Conservation (phyloP, 306 rosid genomes). For the Pterocarpus macrocarpus region DNA sequence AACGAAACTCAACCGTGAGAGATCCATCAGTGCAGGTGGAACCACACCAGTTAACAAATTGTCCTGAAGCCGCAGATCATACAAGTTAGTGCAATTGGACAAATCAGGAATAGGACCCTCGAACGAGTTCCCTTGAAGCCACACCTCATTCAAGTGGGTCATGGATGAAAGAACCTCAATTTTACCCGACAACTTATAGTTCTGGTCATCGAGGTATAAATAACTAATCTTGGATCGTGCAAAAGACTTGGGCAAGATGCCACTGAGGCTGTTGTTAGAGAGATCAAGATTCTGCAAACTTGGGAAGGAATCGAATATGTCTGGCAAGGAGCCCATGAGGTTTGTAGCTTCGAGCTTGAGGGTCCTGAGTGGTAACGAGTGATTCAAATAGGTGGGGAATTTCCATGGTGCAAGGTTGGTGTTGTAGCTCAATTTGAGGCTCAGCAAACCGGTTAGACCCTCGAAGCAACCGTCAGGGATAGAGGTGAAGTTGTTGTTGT, state of each 20-base stretch:
- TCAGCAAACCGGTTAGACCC: not conserved
- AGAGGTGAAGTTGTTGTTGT: not conserved
- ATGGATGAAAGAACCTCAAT: conserved; percentile 58
- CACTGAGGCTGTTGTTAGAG: conserved; percentile 64
- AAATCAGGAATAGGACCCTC: conserved; percentile 65
- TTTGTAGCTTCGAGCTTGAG: too few relatives aligned
- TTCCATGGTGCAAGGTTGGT: not conserved
- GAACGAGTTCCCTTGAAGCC: conserved; percentile 71
- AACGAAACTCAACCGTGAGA: not conserved
- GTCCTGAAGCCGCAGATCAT: conserved; percentile 63
- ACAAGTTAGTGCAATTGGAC: conserved; percentile 46
- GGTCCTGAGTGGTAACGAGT: not conserved
- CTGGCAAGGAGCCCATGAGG: not conserved
- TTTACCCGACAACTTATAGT: conserved; percentile 43
- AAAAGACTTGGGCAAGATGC: not conserved
- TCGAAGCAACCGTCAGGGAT: not conserved
- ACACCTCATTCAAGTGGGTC: conserved; percentile 57
- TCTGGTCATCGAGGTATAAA: conserved; percentile 69
- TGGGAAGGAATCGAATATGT: conserved; percentile 53
- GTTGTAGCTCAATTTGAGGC: not conserved
- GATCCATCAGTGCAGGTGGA: conserved; percentile 51
- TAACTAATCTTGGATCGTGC: conserved; percentile 30
- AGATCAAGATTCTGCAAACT: conserved; percentile 59
- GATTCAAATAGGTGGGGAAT: not conserved
- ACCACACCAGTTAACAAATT: conserved; percentile 64